phyloP scores from a whole-genome alignment of 306 rosid genomes.

The Lathyrus sativus region DNA sequence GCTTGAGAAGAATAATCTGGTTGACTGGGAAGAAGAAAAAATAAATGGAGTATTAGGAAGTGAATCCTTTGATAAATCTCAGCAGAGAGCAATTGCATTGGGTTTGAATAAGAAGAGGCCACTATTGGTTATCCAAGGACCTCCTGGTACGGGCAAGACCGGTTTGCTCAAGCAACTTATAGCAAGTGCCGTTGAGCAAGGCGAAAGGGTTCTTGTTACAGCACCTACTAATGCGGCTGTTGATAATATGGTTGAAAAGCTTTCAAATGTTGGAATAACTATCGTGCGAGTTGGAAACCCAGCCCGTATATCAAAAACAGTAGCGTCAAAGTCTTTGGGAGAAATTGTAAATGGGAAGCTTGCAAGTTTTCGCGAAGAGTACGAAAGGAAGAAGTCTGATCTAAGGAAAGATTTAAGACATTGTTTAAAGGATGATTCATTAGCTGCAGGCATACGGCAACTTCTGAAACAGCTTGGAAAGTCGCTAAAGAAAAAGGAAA shows the following conservation, averaged over 20 bases:
- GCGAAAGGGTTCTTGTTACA: constrained; percentile 85
- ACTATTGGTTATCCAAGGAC: constrained; percentile 77
- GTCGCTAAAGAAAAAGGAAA: constrained; percentile 75
- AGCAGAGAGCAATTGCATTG: constrained; percentile 57
- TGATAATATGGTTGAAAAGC: constrained; percentile 84
- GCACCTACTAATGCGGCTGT: constrained; percentile 90
- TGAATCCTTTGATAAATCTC: constrained; percentile 60
- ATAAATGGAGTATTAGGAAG: constrained; percentile 34
- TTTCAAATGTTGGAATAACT: constrained; percentile 56
- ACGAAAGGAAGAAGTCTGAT: constrained; percentile 80
- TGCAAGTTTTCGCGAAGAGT: constrained; percentile 57
- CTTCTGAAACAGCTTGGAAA: constrained; percentile 74
- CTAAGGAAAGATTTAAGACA: constrained; percentile 74
- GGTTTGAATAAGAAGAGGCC: constrained; percentile 78
- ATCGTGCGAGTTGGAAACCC: constrained; percentile 87
- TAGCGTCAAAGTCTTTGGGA: constrained; percentile 72
- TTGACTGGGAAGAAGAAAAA: constrained; percentile 58
- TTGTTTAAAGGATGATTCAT: constrained; percentile 76
- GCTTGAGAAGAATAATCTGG: constrained; percentile 63
- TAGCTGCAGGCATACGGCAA: constrained; percentile 89
- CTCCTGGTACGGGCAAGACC: constrained; percentile 90
- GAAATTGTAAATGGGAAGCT: constrained; percentile 73
- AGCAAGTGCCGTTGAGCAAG: constrained; percentile 62
- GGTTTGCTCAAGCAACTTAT: constrained; percentile 73
- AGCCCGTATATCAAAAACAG: constrained; percentile 67